Percentiles rank a stretch among this genome's conserved stretches.
Evolutionary conservation across 2,329 filamentous ascomycete species (phyloP).

Genomic region (Ophiostoma piceae): DNA sequence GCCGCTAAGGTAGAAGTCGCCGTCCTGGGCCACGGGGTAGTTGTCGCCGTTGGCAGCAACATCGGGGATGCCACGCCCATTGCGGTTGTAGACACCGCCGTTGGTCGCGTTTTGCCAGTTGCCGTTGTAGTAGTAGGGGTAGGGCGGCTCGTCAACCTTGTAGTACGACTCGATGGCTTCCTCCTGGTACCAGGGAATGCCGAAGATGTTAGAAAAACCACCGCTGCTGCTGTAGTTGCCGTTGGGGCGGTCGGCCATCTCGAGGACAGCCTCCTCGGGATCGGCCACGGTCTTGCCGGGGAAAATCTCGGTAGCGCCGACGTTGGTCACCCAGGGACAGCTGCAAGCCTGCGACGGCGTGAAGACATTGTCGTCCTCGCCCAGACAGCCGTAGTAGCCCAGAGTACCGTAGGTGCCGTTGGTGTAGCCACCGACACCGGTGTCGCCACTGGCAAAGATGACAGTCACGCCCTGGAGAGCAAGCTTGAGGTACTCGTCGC

Average conservation of each 20-base stretch:
- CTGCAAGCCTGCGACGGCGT: conserved; percentile 24
- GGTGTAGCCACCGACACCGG: conserved; percentile 35
- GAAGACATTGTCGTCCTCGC: conserved; percentile 32
- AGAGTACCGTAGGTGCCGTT: conserved; percentile 25
- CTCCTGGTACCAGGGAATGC: conserved; percentile 41
- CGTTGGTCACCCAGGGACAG: conserved; percentile 48
- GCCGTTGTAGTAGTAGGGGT: conserved; percentile 8
- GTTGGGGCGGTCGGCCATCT: conserved; percentile 27
- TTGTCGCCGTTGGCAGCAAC: conserved; percentile 32
- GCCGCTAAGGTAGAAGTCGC: conserved; percentile 35
- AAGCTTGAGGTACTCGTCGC: conserved; percentile 50
- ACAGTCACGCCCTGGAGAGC: conserved; percentile 41
- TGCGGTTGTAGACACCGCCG: conserved; percentile 28
- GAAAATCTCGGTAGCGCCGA: conserved; percentile 44
- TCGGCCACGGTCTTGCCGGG: conserved; percentile 28
- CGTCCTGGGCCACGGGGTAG: conserved; percentile 30
- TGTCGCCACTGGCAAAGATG: conserved; percentile 40
- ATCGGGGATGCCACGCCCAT: conserved; percentile 31
- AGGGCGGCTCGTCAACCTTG: conserved; percentile 23
- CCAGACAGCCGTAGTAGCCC: conserved; percentile 34
- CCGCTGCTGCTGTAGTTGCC: conserved; percentile 36
- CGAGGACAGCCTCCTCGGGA: not conserved
- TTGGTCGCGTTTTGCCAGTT: conserved; percentile 11
- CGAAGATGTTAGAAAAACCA: conserved; percentile 45
- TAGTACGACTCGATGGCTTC: conserved; percentile 40